Conservation (phyloP, 164 flowering plant species). For the Tinospora cordifolia region DNA sequence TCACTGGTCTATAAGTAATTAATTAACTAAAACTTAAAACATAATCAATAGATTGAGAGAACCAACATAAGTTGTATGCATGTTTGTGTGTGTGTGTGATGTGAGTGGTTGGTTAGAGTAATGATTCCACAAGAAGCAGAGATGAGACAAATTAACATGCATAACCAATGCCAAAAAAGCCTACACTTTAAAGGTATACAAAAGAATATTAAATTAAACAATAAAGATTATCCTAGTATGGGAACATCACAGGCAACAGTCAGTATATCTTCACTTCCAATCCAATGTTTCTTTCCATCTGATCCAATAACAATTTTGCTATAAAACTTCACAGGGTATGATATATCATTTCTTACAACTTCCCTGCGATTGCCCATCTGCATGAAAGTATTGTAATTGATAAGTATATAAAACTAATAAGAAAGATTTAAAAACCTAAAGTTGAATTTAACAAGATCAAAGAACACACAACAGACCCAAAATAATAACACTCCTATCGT, state of each 20-base stretch:
- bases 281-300: slow-evolving; percentile 73
- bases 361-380: slow-evolving; percentile 97
- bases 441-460: no score
- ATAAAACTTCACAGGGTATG: slow-evolving; percentile 79
- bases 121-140: neutral
- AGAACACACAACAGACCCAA: no score
- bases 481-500: no score
- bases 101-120: no score
- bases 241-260: slow-evolving; percentile 97
- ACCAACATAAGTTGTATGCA: no score
- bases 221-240: slow-evolving; percentile 56
- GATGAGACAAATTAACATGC: no score
- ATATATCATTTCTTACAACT: slow-evolving; percentile 73
- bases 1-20: no score
- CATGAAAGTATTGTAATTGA: slow-evolving; percentile 13
- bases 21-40: no score
- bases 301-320: slow-evolving; percentile 65
- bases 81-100: neutral
- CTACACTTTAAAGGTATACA: neutral
- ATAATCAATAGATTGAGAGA: neutral
- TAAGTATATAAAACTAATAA: no score
- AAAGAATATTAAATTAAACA: neutral
- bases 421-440: no score
- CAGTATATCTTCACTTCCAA: slow-evolving; percentile 79
- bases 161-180: no score